Conservation (phyloP, 495 filamentous ascomycete species). For the Aspergillus leporis region DNA sequence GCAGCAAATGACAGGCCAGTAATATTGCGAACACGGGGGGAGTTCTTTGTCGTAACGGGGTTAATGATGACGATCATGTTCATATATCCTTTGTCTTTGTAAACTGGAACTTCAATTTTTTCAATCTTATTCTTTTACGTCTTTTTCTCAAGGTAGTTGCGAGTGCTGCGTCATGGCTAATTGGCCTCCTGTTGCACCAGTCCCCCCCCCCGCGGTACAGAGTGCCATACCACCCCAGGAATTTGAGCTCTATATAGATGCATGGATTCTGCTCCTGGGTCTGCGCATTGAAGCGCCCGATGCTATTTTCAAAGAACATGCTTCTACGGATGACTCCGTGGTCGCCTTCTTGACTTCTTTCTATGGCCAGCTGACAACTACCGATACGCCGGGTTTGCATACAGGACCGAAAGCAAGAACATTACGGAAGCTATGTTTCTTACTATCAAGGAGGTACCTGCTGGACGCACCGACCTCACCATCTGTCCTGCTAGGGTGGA, state of each 20-base stretch:
- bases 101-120: not conserved
- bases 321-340: slow-evolving; percentile 56
- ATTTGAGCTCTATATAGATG: slow-evolving; percentile 76
- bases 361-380: slow-evolving; percentile 49
- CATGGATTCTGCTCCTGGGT: slow-evolving; percentile 68
- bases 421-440: slow-evolving; percentile 63
- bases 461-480: slow-evolving; percentile 27
- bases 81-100: not conserved
- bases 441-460: slow-evolving; percentile 53
- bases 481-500: slow-evolving; percentile 37
- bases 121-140: not conserved
- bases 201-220: slow-evolving; percentile 69
- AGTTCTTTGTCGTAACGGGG: not conserved
- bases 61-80: slow-evolving; percentile 9
- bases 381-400: slow-evolving; percentile 37
- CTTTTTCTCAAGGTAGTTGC: not conserved
- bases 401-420: slow-evolving; percentile 49
- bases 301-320: slow-evolving; percentile 49
- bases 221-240: slow-evolving; percentile 64
- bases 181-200: slow-evolving; percentile 71
- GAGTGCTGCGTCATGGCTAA: slow-evolving; percentile 34
- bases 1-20: slow-evolving; percentile 2
- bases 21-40: not conserved
- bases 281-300: slow-evolving; percentile 60
- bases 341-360: slow-evolving; percentile 62